Evolutionary conservation across 2,329 filamentous ascomycete species (phyloP), one percentile per base, ranked within the genome.

Genomic region (Neonectria coccinea): DNA sequence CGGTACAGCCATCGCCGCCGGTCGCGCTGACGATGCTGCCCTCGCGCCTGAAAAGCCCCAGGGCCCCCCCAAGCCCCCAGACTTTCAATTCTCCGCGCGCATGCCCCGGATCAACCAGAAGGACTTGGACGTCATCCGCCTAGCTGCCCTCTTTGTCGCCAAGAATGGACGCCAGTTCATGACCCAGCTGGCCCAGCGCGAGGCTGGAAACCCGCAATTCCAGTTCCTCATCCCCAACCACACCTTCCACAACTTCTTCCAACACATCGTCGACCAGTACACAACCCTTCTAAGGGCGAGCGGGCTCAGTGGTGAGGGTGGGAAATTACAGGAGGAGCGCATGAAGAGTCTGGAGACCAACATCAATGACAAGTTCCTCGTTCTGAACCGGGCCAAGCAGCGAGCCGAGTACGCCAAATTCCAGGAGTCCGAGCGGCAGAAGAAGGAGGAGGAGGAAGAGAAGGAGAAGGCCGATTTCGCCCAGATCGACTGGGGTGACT

Each of bases 31-130:
- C 63, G 92, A 94, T 71, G 81, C 83, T 14, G 83, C 83, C 45
- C 81, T 78, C 16, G 82, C 83, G 55, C 82, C 81, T 42, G 83
- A 83, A 59, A 93, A 92, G 76, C 90, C 93, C 47, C 88, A 92
- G 78, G 95, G 94, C 22, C 95, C 95, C 8, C 89, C 91, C 47
- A 89, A 94, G 75, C 96, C 96, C 16, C 88, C 92, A 62, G 91
- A 94, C 73, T 98, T 97, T 76, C 88, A 92, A 71, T 99, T 97
- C 82, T 97, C 93, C 60, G 94, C 96, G 72, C 92, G 94, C 77
- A 97, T 98, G 93, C 96, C 96, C 62, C 95, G 94, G 71, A 97
- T 99, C 81, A 97, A 91, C 80, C 93, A 97, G 69, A 92, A 97
- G 79, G 96, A 99, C 84, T 82, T 98, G 67, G 88, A 91, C 71